Percentiles rank a stretch among this genome's conserved stretches.
These are phyloP conservation scores for Canna indica DNA, from an alignment of 176 grass and related monocot genomes.

Conservation along the genomic window DNA sequence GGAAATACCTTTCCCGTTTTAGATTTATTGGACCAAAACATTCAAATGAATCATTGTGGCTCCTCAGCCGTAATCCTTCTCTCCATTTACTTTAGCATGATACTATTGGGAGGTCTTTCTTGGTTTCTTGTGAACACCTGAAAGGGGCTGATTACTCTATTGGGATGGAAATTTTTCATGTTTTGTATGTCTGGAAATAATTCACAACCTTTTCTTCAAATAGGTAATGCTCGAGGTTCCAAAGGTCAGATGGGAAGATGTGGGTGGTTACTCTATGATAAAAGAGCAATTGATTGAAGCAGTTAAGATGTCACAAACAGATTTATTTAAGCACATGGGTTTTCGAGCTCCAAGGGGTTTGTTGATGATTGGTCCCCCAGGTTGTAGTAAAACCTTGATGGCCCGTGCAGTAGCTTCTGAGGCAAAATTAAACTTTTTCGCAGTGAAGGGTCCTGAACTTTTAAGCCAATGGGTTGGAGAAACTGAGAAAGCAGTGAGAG, in stretches of 20 bases:
- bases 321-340: slow-evolving; percentile 56
- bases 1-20: not conserved
- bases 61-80: not conserved
- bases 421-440: slow-evolving; percentile 85
- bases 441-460: slow-evolving; percentile 93
- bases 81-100: not conserved
- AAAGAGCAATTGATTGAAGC: slow-evolving; percentile 82
- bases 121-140: not conserved
- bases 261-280: slow-evolving; percentile 70
- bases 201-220: slow-evolving; percentile 8
- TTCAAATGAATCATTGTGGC: no score
- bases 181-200: not conserved
- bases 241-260: slow-evolving; percentile 74
- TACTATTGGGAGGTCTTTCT: not conserved
- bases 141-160: not conserved
- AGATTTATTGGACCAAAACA: not conserved
- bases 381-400: slow-evolving; percentile 96
- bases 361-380: slow-evolving; percentile 89
- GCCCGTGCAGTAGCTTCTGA: slow-evolving; percentile 89
- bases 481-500: slow-evolving; percentile 85
- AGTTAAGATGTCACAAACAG: slow-evolving; percentile 65
- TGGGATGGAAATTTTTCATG: not conserved
- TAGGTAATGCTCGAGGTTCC: slow-evolving; percentile 92
- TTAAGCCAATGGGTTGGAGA: slow-evolving; percentile 99
- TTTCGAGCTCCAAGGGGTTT: slow-evolving; percentile 55